These are phyloP conservation scores for Scytalidium sp. DNA, from an alignment of 2,329 filamentous ascomycete genomes.

Conservation along the genomic window DNA sequence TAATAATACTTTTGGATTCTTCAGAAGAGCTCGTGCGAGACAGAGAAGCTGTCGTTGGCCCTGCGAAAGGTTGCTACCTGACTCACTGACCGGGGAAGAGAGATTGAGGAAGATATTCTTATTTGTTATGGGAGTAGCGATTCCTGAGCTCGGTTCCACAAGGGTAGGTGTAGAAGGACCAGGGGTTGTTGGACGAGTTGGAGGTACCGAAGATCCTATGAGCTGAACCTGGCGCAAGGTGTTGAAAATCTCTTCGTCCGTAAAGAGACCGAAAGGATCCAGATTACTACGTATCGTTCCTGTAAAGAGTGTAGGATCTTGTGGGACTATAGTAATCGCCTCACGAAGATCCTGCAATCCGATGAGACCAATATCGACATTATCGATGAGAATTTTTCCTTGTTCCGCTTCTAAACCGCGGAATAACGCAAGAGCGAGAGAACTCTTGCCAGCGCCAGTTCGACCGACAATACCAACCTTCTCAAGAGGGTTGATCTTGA, in stretches of 20 bases:
- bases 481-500: slow-evolving; percentile 81
- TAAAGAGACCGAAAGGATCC: slow-evolving; percentile 86
- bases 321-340: slow-evolving; percentile 94
- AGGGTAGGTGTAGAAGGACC: slow-evolving; percentile 19
- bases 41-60: slow-evolving; percentile 94
- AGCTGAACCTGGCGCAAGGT: slow-evolving; percentile 86
- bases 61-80: slow-evolving; percentile 90
- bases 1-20: slow-evolving; percentile 86
- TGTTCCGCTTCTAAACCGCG: slow-evolving; percentile 86
- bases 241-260: slow-evolving; percentile 85
- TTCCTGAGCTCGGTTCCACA: slow-evolving; percentile 25
- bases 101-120: slow-evolving; percentile 94
- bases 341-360: slow-evolving; percentile 91
- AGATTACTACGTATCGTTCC: slow-evolving; percentile 90
- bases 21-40: slow-evolving; percentile 87
- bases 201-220: slow-evolving; percentile 52
- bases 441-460: slow-evolving; percentile 96
- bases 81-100: slow-evolving; percentile 79
- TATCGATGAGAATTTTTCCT: slow-evolving; percentile 87
- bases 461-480: slow-evolving; percentile 96
- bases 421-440: slow-evolving; percentile 88
- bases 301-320: slow-evolving; percentile 92
- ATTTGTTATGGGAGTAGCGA: slow-evolving; percentile 60
- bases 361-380: slow-evolving; percentile 84
- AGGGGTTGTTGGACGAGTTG: slow-evolving; percentile 21